Conservation (phyloP, 495 filamentous ascomycete species). For the Neurospora pannonica region DNA sequence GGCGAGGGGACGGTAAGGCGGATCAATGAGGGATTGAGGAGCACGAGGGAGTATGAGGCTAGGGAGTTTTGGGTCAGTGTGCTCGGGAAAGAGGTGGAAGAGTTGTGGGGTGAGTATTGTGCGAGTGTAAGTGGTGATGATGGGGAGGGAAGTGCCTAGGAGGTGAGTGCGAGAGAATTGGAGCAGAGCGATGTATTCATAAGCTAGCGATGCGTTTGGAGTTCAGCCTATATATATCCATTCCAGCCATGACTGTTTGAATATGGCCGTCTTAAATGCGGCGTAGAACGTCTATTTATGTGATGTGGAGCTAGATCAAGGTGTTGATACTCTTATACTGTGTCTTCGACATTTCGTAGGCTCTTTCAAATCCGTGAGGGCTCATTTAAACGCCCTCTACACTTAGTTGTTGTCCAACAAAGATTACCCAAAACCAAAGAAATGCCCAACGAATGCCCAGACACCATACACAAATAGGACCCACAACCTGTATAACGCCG, state of each 20-base stretch:
- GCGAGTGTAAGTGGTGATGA: background rate
- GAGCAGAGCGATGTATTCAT: background rate
- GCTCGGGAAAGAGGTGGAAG: conserved; percentile 52
- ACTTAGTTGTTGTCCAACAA: background rate
- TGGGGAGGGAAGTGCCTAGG: background rate
- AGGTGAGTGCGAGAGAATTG: background rate
- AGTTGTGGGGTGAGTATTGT: conserved; percentile 67
- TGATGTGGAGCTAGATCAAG: background rate
- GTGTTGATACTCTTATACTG: background rate
- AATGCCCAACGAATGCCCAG: background rate
- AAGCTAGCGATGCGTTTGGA: background rate
- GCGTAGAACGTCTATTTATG: background rate
- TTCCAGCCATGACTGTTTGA: background rate
- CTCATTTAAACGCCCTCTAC: background rate
- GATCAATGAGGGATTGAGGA: conserved; percentile 63
- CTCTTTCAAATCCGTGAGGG: background rate
- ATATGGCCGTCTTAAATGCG: background rate
- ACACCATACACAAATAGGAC: background rate
- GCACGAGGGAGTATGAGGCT: conserved; percentile 42
- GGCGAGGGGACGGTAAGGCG: conserved; percentile 61
- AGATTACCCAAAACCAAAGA: background rate
- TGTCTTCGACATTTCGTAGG: background rate
- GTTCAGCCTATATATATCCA: background rate
- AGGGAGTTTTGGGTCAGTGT: conserved; percentile 62
- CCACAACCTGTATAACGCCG: background rate